Evolutionary conservation across 2,329 filamentous ascomycete species (phyloP).

Genomic region (Colletotrichum musicola): DNA sequence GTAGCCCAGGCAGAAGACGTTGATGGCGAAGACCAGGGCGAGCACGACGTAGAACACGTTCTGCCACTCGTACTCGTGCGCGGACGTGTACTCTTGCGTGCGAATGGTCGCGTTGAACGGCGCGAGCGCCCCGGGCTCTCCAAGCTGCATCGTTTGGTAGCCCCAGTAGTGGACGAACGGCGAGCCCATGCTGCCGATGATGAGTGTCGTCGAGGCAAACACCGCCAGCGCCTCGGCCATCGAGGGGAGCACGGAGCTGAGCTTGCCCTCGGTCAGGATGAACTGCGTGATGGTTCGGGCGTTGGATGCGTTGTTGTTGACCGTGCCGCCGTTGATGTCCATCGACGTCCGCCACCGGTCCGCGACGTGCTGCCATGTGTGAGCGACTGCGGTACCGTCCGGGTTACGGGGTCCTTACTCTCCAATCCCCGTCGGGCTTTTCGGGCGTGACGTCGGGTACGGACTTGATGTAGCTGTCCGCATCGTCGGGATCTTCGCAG

Average conservation of each 20-base stretch:
- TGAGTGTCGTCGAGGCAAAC: conserved; percentile 74
- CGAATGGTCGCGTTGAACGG: conserved; percentile 73
- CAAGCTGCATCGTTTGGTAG: conserved; percentile 55
- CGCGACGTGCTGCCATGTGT: conserved; percentile 56
- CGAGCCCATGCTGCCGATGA: conserved; percentile 69
- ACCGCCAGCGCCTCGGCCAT: conserved; percentile 82
- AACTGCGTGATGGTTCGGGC: conserved; percentile 69
- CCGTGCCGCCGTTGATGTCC: conserved; percentile 67
- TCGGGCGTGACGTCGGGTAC: conserved; percentile 50
- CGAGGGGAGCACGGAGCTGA: conserved; percentile 70
- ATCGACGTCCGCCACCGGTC: conserved; percentile 67
- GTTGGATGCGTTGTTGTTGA: conserved; percentile 69
- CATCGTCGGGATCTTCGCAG: conserved; percentile 70
- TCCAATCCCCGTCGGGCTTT: conserved; percentile 62
- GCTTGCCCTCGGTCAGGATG: conserved; percentile 53
- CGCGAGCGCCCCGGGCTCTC: conserved; percentile 61
- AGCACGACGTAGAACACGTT: conserved; percentile 76
- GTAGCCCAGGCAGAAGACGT: conserved; percentile 74
- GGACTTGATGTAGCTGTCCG: conserved; percentile 66
- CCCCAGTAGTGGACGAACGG: conserved; percentile 72
- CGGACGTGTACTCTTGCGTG: conserved; percentile 78
- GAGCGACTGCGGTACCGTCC: background rate
- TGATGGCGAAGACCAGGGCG: conserved; percentile 74
- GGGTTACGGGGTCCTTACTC: conserved; percentile 42
- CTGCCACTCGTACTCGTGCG: conserved; percentile 72